Conservation (phyloP, 305 asterid species). For the Withania somnifera region DNA sequence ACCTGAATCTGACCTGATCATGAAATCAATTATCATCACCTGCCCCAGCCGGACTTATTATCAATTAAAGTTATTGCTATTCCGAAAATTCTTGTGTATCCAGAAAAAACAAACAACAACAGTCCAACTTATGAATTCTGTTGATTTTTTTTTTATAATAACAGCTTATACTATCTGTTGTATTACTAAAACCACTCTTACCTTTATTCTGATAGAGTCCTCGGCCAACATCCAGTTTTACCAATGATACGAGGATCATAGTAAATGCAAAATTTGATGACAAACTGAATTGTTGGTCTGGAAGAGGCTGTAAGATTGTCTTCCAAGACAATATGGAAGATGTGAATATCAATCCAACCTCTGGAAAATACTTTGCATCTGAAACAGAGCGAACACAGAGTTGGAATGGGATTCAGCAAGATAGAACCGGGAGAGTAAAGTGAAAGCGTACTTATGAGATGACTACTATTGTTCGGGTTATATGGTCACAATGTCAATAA, state of each 20-base stretch:
- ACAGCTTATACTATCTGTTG: background rate
- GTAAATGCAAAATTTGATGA: conserved; percentile 52
- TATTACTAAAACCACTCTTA: background rate
- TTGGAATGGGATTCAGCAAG: conserved; percentile 95
- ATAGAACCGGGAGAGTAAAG: conserved; percentile 63
- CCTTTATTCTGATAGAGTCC: conserved; percentile 21
- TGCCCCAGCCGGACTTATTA: conserved; percentile 13
- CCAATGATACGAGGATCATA: conserved; percentile 35
- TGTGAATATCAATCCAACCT: conserved; percentile 54
- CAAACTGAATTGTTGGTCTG: conserved; percentile 65
- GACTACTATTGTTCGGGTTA: conserved; percentile 58
- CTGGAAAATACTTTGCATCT: conserved; percentile 69
- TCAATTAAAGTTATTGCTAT: conserved; percentile 35
- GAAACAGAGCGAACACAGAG: conserved; percentile 59
- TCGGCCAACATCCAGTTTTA: conserved; percentile 13
- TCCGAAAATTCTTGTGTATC: background rate
- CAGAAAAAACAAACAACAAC: background rate
- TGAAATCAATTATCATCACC: conserved; percentile 47
- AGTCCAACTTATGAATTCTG: background rate
- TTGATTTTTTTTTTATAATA: background rate
- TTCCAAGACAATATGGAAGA: conserved; percentile 51
- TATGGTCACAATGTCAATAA: conserved; percentile 36
- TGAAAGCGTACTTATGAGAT: conserved; percentile 74
- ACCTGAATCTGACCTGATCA: conserved; percentile 60
- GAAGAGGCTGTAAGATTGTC: conserved; percentile 68